These are phyloP conservation scores for Phytophthora pinifolia DNA, from an alignment of 352 stramenopile species.

Conservation along the genomic window DNA sequence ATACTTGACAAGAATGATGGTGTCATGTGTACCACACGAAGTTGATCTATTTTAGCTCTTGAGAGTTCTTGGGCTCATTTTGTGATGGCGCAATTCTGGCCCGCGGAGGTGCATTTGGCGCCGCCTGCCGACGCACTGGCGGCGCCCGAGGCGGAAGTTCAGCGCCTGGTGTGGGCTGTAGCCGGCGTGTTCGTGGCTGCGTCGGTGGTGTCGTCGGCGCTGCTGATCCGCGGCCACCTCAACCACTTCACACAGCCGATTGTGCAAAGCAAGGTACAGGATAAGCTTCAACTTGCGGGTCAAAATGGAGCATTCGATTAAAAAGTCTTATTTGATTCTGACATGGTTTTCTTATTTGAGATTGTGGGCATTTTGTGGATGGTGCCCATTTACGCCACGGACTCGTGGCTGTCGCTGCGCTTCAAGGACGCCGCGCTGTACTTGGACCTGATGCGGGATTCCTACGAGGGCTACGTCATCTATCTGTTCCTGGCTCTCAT, in stretches of 20 bases:
- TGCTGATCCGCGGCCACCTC: slow-evolving; percentile 91
- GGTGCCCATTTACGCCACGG: slow-evolving; percentile 97
- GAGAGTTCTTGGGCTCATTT: neutral
- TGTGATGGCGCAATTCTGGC: slow-evolving; percentile 22
- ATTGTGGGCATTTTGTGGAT: slow-evolving; percentile 98
- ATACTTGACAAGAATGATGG: slow-evolving; percentile 6
- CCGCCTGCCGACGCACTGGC: slow-evolving; percentile 25
- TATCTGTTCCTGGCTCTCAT: slow-evolving; percentile 97
- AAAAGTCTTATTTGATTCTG: slow-evolving; percentile 12
- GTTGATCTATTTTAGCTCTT: slow-evolving; percentile 13
- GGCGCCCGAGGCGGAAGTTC: slow-evolving; percentile 55
- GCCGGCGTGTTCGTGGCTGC: slow-evolving; percentile 91
- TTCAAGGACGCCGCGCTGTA: slow-evolving; percentile 93
- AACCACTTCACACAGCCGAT: slow-evolving; percentile 92
- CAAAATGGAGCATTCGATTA: neutral
- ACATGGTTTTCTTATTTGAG: slow-evolving; percentile 38
- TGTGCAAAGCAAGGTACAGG: slow-evolving; percentile 92
- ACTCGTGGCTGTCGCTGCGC: slow-evolving; percentile 96
- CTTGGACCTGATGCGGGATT: slow-evolving; percentile 95
- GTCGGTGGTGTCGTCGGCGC: slow-evolving; percentile 86
- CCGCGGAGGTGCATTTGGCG: slow-evolving; percentile 15
- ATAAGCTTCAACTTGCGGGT: neutral
- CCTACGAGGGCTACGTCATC: slow-evolving; percentile 98
- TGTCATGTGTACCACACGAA: slow-evolving; percentile 4
- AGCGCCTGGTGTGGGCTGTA: slow-evolving; percentile 81